Percentiles rank a stretch among this genome's conserved stretches.
phyloP scores from a whole-genome alignment of 345 rosid genomes.

The Ceriops decandra region DNA sequence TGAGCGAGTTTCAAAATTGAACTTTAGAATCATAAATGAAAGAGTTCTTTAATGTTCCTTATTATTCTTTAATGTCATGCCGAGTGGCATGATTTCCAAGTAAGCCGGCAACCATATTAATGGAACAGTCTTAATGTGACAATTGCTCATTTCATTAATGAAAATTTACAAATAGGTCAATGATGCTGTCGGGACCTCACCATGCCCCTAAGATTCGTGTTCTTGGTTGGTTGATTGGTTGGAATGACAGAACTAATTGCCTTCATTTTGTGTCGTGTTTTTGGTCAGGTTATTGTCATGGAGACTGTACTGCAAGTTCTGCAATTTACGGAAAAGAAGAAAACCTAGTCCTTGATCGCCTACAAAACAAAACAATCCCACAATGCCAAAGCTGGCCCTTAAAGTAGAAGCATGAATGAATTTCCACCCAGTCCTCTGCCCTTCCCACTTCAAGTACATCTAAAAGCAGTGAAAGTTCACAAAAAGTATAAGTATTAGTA shows the following conservation, averaged over 20 bases:
- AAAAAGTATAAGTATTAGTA: slow-evolving; percentile 40
- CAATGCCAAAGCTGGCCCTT: slow-evolving; percentile 41
- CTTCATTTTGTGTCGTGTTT: slow-evolving; percentile 5
- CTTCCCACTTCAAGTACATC: slow-evolving; percentile 34
- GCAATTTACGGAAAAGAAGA: slow-evolving; percentile 27
- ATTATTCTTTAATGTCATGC: no score
- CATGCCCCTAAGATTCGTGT: no score
- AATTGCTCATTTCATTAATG: no score
- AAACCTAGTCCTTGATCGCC: slow-evolving; percentile 32
- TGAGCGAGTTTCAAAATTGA: no score
- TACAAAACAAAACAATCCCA: slow-evolving; percentile 55
- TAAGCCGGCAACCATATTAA: no score
- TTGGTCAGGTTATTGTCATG: slow-evolving; percentile 76
- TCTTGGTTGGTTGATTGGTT: neutral
- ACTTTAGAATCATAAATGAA: no score
- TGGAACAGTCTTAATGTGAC: no score
- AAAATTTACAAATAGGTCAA: no score
- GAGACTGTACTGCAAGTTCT: slow-evolving; percentile 55
- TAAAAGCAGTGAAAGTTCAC: slow-evolving; percentile 28
- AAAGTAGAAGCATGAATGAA: slow-evolving; percentile 35
- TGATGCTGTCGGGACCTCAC: no score
- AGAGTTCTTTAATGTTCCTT: no score
- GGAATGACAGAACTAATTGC: neutral
- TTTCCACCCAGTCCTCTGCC: slow-evolving; percentile 52
- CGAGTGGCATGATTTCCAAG: no score